phyloP scores from a whole-genome alignment of 768 basidiomycete species.

The Clitopilus passeckerianus region DNA sequence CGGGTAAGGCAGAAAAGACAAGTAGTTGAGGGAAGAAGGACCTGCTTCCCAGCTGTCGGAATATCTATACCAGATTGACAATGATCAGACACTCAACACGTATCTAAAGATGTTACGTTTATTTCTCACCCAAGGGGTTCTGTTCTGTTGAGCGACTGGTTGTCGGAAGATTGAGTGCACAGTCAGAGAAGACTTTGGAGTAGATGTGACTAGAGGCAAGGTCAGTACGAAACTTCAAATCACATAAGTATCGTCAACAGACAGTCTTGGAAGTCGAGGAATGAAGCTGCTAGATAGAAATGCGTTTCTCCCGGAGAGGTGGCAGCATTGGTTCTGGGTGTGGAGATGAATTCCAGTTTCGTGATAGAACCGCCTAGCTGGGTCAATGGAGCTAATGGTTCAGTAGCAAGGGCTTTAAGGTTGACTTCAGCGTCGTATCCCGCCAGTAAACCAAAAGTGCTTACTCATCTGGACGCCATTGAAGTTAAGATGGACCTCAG shows the following conservation, averaged over 20 bases:
- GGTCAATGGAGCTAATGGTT: conserved; percentile 42
- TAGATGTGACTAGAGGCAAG: conserved; percentile 22
- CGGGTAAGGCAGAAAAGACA: conserved; percentile 38
- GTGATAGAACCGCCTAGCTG: conserved; percentile 29
- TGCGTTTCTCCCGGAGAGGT: conserved; percentile 4
- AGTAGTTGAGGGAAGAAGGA: conserved; percentile 40
- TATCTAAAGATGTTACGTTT: neutral
- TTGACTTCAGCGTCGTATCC: neutral
- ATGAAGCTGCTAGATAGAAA: conserved; percentile 46
- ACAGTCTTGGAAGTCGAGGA: conserved; percentile 64
- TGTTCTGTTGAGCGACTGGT: neutral
- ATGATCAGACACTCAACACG: no score
- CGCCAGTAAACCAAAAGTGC: conserved; percentile 5
- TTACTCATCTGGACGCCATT: conserved; percentile 41
- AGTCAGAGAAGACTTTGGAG: conserved; percentile 32
- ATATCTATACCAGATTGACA: conserved; percentile 16
- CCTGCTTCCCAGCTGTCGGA: conserved; percentile 28
- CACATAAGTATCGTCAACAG: conserved; percentile 13
- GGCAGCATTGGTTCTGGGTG: neutral
- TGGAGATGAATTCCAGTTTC: conserved; percentile 41
- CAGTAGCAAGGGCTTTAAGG: conserved; percentile 31
- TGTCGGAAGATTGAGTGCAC: conserved; percentile 26
- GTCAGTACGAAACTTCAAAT: neutral
- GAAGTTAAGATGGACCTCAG: conserved; percentile 49
- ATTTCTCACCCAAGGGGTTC: neutral